These are phyloP conservation scores for Nakazawaea populi DNA, from an alignment of 805 yeast genomes.

Conservation along the genomic window DNA sequence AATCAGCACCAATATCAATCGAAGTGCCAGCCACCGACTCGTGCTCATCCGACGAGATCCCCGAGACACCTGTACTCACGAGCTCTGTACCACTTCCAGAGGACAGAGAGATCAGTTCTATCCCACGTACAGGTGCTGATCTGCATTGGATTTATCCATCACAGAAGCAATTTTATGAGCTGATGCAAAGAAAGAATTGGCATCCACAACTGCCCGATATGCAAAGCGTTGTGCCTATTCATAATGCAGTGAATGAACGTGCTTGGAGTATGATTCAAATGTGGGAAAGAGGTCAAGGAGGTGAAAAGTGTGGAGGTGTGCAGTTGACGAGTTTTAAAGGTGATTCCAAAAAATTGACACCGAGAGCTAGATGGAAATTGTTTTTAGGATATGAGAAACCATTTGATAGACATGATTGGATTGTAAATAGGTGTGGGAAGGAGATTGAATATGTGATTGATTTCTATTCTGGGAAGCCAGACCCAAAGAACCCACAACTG, in stretches of 20 bases:
- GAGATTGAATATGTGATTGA: constrained; percentile 89
- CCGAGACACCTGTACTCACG: constrained; percentile 25
- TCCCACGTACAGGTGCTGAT: constrained; percentile 68
- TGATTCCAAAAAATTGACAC: constrained; percentile 78
- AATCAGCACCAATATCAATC: constrained; percentile 29
- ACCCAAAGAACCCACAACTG: constrained; percentile 35
- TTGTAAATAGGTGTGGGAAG: constrained; percentile 76
- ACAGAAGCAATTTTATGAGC: constrained; percentile 89
- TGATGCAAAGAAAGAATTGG: constrained; percentile 90
- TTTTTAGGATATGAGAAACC: constrained; percentile 71
- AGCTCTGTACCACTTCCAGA: constrained; percentile 47
- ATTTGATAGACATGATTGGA: constrained; percentile 97
- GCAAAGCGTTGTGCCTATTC: constrained; percentile 90
- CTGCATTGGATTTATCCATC: constrained; percentile 93
- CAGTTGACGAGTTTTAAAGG: constrained; percentile 84
- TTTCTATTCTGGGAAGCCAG: constrained; percentile 63
- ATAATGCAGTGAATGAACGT: constrained; percentile 86
- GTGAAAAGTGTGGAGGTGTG: constrained; percentile 76
- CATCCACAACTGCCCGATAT: constrained; percentile 76
- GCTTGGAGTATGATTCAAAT: constrained; percentile 80
- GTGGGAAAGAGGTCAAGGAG: constrained; percentile 69
- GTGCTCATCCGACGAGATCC: constrained; percentile 42
- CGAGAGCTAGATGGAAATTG: constrained; percentile 71
- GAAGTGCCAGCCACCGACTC: constrained; percentile 24
- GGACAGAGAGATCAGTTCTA: constrained; percentile 74